Evolutionary conservation across 73 alveolate species (phyloP), one percentile per base, ranked within the genome.

Genomic region (Stentor roeselii): DNA sequence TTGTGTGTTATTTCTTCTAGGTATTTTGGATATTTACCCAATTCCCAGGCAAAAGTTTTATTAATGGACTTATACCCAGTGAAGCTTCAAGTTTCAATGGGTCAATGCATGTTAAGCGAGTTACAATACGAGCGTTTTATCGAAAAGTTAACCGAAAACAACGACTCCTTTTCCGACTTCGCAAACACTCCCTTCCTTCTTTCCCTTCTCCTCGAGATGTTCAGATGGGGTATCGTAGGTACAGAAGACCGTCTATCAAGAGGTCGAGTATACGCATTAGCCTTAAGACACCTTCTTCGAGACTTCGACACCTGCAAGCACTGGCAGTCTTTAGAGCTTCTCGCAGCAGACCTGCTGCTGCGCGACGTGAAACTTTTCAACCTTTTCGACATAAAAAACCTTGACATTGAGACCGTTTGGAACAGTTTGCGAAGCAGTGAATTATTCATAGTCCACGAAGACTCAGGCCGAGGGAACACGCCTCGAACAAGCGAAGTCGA

Each of bases 191-290:
- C 80, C 34, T 67, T 30, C 34, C 34, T 67, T 27, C 41, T 67
- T 21, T 67, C 80, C 34, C 41, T 67, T 30, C 37, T 67, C 50
- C 37, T 67, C 21, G 80, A 67, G 27, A 21, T 67, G n/a, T 67
- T 67, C 37, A 67, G 80, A 67, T 67, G 80, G 80, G 80, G 80
- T 21, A 32, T 21, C 11, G 37, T 67, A 30, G 80, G 80, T 0
- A 32, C 41, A 30, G 37, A 32, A 21, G 41, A 67, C 11, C 21
- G 34, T 67, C 21, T 67, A 21, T 67, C 80, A 0, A 67, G 80
- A 67, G 80, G 80, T 1, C 21, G 11, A 21, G 21, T 67, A 67
- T 67, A 67, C 37, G 14, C 27, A 1, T 21, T 67, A 67, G 80
- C 41, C 14, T 21, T 67, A 27, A 67, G 80, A 40, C 11, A 67